Percentiles rank a stretch among this genome's conserved stretches.
Conservation (phyloP, 495 filamentous ascomycete genomes). For the Neurospora intermedia region DNA sequence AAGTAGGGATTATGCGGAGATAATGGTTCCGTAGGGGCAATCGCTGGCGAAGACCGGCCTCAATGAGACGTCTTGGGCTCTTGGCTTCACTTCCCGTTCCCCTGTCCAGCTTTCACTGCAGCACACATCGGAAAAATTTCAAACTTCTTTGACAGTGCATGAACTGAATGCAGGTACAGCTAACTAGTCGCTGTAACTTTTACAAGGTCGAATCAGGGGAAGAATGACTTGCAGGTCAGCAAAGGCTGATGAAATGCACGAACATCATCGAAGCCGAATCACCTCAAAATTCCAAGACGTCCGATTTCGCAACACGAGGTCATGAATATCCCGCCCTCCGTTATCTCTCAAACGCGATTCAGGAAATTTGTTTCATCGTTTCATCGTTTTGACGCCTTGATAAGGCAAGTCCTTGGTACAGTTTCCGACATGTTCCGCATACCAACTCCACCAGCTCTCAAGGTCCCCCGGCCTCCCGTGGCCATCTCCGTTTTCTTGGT, state of each 20-base stretch:
- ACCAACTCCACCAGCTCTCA: background rate
- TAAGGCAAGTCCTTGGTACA: background rate
- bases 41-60: background rate
- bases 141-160: background rate
- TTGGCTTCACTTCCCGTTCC: background rate
- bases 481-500: background rate
- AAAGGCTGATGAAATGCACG: background rate
- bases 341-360: background rate
- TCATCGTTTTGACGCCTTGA: background rate
- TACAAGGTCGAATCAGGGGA: background rate
- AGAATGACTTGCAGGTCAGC: background rate
- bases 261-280: background rate
- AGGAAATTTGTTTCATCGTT: background rate
- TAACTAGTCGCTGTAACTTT: background rate
- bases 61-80: background rate
- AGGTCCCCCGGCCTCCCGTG: background rate
- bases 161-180: background rate
- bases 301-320: background rate
- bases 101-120: background rate
- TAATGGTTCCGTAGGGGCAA: background rate
- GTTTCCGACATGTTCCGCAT: background rate
- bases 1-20: background rate
- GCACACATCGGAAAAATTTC: background rate
- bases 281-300: no score
- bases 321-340: background rate